Conservation (phyloP, 179 eudicot genomes). For the Beta corolliflora region DNA sequence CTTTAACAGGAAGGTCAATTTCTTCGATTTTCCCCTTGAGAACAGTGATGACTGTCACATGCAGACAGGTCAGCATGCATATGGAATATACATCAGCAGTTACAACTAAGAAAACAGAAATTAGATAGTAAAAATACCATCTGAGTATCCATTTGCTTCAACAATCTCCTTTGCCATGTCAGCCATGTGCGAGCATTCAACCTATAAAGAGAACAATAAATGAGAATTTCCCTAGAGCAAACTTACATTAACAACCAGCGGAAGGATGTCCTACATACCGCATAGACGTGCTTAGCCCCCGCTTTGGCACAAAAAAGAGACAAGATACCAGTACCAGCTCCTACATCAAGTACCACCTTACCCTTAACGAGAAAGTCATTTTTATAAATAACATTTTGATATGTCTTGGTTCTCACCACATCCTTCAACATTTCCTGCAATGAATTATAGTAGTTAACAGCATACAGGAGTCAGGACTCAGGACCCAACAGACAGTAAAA, state of each 20-base stretch:
- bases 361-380: constrained; percentile 82
- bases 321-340: constrained; percentile 97
- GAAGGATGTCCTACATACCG: constrained; percentile 49
- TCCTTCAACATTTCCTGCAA: constrained; percentile 99
- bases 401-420: constrained; percentile 90
- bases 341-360: constrained; percentile 94
- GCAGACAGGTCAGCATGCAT: constrained; percentile 26
- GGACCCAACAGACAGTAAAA: neutral
- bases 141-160: constrained; percentile 68
- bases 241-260: neutral
- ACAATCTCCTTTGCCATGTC: constrained; percentile 91
- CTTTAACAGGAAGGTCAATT: constrained; percentile 90
- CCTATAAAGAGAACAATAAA: constrained; percentile 45
- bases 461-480: neutral
- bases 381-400: constrained; percentile 84
- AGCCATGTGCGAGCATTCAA: constrained; percentile 98
- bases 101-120: neutral
- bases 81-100: neutral
- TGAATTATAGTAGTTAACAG: constrained; percentile 2
- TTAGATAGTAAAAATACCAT: constrained; percentile 49
- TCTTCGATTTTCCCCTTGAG: constrained; percentile 95
- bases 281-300: constrained; percentile 98
- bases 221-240: neutral
- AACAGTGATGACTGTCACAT: constrained; percentile 76
- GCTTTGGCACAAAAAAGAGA: constrained; percentile 98